These are phyloP conservation scores for Pseudopyricularia cyperi DNA, from an alignment of 2,329 filamentous ascomycete species.

Conservation along the genomic window DNA sequence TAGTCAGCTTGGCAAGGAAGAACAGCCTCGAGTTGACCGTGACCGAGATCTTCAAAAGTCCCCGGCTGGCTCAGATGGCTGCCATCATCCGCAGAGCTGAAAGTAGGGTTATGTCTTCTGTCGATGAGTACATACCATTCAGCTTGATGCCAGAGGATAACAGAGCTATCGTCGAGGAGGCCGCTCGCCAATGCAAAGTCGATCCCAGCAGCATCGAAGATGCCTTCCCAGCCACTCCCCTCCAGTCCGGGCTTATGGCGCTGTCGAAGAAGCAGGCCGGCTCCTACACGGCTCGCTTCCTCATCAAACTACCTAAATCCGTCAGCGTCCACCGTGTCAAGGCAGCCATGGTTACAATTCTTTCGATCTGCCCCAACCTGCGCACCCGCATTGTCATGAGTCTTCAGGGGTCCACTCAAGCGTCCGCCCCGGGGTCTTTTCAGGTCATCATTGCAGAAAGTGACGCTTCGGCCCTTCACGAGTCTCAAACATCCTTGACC, in stretches of 20 bases:
- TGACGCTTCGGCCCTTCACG: not conserved
- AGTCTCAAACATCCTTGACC: not conserved
- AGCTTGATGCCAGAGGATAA: not conserved
- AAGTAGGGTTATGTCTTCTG: not conserved
- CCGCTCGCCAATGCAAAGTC: not conserved
- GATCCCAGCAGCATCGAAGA: constrained; percentile 4
- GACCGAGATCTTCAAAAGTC: not conserved
- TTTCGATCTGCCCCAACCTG: not conserved
- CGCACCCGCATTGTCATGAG: not conserved
- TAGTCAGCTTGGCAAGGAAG: constrained; percentile 22
- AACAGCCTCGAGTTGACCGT: not conserved
- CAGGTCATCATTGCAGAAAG: not conserved
- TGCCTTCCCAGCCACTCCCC: constrained; percentile 9
- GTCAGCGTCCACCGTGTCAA: not conserved
- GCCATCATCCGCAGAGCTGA: not conserved
- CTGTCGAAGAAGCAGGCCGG: constrained; percentile 3
- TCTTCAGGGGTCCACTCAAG: too few relatives aligned
- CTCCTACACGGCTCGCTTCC: constrained; percentile 4
- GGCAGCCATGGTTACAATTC: not conserved
- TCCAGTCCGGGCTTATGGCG: constrained; percentile 11
- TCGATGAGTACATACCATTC: not conserved
- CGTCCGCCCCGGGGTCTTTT: not conserved
- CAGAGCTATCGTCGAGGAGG: not conserved
- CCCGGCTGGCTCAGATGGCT: not conserved
- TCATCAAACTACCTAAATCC: not conserved